Base-by-base conservation (phyloP, 371 early-diverging fungal genomes). In the Syncephalastrum monosporum region DNA sequence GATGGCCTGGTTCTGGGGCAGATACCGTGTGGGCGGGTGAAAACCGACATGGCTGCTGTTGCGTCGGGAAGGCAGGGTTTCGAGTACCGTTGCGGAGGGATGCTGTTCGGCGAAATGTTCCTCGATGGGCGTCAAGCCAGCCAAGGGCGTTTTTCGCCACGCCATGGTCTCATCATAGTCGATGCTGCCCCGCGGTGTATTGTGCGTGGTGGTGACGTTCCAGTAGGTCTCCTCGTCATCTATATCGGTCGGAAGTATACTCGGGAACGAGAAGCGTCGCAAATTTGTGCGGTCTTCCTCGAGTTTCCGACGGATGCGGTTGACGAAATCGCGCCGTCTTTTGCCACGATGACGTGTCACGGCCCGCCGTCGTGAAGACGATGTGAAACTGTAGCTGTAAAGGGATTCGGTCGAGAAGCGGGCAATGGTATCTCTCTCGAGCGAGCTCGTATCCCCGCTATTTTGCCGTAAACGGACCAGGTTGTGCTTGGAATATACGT, bases 1-100 rank as follows among this genome's bases (percentile, higher is more conserved):
- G 53, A 85, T 85, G 24, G 84, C 86, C 57, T 88, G 84, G 53
- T 75, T 83, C 57, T 82, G 83, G 1, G 88, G 86, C 12, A 80
- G 58, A 43, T 81, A 85, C 19, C 88, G 74, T 4, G 80, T 82
- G 7, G 88, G 86, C 14, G 82, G 77, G 56, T 86, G 85, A n/a
- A 85, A 50, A n/a, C 38, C 16, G 21, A 21, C 45, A 15, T 44
- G 42, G 15, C 49, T 42, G 16, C 42, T 44, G 17, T 50, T 63
- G n/a, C 52, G 21, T 24, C 33, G 13, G 42, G 16, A 21, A 44
- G 55, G 55, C 7, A 61, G 44, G 19, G 63, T 53, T 2, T 66
- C 61, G 8, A 74, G 53, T 17, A 65, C 68, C 21, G 69, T 67
- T 63, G 67, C 60, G 38, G 68, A 60, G 17, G 65, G 42, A 24